These are phyloP conservation scores for Globomyces pollinis-pini DNA, from an alignment of 192 early-diverging fungal genomes.

Conservation along the genomic window DNA sequence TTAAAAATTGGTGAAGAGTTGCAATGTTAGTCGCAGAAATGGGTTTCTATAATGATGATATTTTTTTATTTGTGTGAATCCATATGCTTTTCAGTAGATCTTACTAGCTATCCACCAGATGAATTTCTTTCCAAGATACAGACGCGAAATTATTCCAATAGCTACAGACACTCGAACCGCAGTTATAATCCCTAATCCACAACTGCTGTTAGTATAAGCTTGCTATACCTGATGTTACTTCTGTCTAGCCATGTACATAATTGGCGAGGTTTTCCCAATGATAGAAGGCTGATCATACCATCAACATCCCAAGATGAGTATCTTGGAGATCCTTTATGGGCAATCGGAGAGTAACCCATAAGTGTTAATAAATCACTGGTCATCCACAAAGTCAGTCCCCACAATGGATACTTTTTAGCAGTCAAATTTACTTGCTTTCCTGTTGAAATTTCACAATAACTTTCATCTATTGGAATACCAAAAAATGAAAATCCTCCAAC, in stretches of 20 bases:
- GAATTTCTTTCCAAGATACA: neutral
- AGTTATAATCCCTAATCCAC: neutral
- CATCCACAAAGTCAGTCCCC: constrained; percentile 13
- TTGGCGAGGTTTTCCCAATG: neutral
- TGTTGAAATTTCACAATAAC: neutral
- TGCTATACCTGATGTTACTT: neutral
- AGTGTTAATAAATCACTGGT: neutral
- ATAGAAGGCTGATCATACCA: neutral
- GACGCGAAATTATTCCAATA: neutral
- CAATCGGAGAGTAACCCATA: neutral
- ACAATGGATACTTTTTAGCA: neutral
- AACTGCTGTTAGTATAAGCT: neutral
- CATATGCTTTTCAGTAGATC: too few species aligned
- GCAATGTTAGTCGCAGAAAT: too few species aligned
- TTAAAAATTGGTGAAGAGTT: too few species aligned
- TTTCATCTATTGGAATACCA: constrained; percentile 6
- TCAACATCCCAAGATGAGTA: constrained; percentile 5
- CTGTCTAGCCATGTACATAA: neutral
- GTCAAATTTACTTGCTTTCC: too few species aligned
- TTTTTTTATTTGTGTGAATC: too few species aligned
- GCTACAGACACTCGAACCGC: neutral
- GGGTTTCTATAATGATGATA: too few species aligned
- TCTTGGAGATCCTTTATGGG: neutral
- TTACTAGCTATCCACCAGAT: neutral
- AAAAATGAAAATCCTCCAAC: neutral